Evolutionary conservation across 2,329 filamentous ascomycete genomes (phyloP).

Genomic region (Nemania sp.): DNA sequence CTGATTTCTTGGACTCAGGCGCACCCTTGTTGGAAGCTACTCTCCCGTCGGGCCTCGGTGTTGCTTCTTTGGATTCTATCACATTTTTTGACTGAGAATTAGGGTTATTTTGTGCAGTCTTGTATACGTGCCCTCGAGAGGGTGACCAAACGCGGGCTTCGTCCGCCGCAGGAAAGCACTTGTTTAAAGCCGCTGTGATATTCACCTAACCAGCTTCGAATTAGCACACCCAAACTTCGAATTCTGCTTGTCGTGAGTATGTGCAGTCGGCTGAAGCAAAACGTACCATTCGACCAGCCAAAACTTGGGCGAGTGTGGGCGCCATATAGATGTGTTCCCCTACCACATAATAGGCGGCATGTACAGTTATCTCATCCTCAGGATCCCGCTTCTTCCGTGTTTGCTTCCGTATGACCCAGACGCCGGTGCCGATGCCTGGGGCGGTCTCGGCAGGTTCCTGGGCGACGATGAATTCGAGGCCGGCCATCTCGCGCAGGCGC

Average conservation of each 20-base stretch:
- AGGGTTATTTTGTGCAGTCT: conserved; percentile 51
- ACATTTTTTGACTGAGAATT: conserved; percentile 47
- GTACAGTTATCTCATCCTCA: conserved; percentile 70
- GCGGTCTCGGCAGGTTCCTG: conserved; percentile 73
- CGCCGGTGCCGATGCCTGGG: conserved; percentile 70
- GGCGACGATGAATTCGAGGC: conserved; percentile 74
- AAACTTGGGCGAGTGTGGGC: conserved; percentile 69
- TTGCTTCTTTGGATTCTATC: conserved; percentile 60
- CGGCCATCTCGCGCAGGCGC: conserved; percentile 72
- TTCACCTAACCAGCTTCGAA: conserved; percentile 58
- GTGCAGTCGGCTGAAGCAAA: conserved; percentile 15
- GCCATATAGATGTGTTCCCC: conserved; percentile 77
- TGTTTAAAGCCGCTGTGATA: conserved; percentile 67
- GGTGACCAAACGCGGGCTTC: conserved; percentile 67
- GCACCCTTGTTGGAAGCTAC: conserved; percentile 38
- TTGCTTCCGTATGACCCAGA: conserved; percentile 79
- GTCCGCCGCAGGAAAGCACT: conserved; percentile 64
- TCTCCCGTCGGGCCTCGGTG: conserved; percentile 58
- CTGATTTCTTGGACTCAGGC: conserved; percentile 52
- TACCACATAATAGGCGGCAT: conserved; percentile 72
- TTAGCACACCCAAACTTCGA: conserved; percentile 17
- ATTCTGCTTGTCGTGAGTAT: neutral
- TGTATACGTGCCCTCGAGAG: conserved; percentile 65
- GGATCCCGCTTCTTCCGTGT: conserved; percentile 68
- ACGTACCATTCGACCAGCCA: conserved; percentile 69